phyloP scores from a whole-genome alignment of 805 yeast species.

The Candida sakaeoensis region DNA sequence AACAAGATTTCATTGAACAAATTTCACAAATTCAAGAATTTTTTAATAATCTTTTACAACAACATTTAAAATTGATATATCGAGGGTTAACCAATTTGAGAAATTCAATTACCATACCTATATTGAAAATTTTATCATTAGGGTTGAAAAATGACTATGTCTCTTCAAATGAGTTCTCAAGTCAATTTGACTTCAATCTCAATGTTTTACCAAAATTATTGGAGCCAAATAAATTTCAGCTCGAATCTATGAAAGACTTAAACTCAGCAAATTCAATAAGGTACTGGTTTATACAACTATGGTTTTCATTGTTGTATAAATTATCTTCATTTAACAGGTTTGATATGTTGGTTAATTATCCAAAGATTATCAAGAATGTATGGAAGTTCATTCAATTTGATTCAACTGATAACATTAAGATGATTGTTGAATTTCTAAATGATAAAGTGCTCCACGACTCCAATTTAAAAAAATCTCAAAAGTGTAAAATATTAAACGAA shows the following conservation, averaged over 20 bases:
- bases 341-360: slow-evolving; percentile 53
- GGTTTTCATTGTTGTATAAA: slow-evolving; percentile 48
- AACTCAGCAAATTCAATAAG: slow-evolving; percentile 46
- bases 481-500: slow-evolving; percentile 76
- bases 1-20: slow-evolving; percentile 4
- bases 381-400: slow-evolving; percentile 65
- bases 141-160: slow-evolving; percentile 48
- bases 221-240: slow-evolving; percentile 47
- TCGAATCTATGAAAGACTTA: slow-evolving; percentile 32
- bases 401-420: slow-evolving; percentile 30
- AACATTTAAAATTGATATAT: slow-evolving; percentile 61
- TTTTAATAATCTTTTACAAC: slow-evolving; percentile 50
- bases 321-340: slow-evolving; percentile 57
- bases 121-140: slow-evolving; percentile 52
- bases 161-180: slow-evolving; percentile 54
- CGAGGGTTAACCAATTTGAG: slow-evolving; percentile 59
- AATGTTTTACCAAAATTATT: slow-evolving; percentile 60
- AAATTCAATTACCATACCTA: slow-evolving; percentile 59
- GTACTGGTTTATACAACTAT: slow-evolving; percentile 54
- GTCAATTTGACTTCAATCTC: slow-evolving; percentile 64
- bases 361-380: slow-evolving; percentile 59
- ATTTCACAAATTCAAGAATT: slow-evolving; percentile 27
- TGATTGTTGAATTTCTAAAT: slow-evolving; percentile 49
- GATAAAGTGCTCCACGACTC: slow-evolving; percentile 54
- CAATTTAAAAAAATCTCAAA: slow-evolving; percentile 61